Base-by-base conservation (phyloP, 2,329 filamentous ascomycete species). In the Cytospora chrysosperma region DNA sequence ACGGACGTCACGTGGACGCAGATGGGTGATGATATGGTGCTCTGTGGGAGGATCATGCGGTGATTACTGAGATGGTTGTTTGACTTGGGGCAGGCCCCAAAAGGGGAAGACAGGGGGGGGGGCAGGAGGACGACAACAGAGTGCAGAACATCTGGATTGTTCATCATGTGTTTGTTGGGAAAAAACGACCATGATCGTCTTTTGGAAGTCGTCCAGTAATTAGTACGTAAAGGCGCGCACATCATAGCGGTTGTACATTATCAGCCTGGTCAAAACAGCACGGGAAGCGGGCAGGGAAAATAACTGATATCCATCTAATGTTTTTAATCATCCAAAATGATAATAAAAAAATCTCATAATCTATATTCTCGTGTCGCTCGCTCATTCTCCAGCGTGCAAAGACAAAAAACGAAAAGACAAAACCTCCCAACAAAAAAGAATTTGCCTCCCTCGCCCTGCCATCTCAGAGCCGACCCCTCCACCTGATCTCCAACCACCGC, bases 1-100 rank as follows among this genome's bases (percentile, higher is more conserved):
- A 80, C 77, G 53, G 80, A 88, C 61, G 86, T 92, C 13, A 82
- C 78, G 64, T 96, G 92, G 92, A 82, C 86, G 59, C 90, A 90
- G 37, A 82, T 96, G 65, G 93, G 91, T 3, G 87, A 92, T 64
- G 93, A 97, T 75, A 87, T 93, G 28, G 90, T 97, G 1, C 81
- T 96, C 67, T 95, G 90, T 72, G 92, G 92, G 27, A 84, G 68
- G 62, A 69, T 75, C 34, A 50, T 57, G 52, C 50, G 63, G 40
- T 68, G 51, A 34, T 62, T 4, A 30, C 4, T 30, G 28, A 5
- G 28, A 9, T 30, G 28, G 9, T 30, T 30, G 28, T 5, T 30
- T 30, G 30, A 13, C 17, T 34, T n/a, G 17, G 6, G 19, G 32
- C 32, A 12, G 32, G 32, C 32, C 32, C 32, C 13, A 10, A 13